These are phyloP conservation scores for Trametes polyzona DNA, from an alignment of 1,284 basidiomycete species.

Conservation along the genomic window DNA sequence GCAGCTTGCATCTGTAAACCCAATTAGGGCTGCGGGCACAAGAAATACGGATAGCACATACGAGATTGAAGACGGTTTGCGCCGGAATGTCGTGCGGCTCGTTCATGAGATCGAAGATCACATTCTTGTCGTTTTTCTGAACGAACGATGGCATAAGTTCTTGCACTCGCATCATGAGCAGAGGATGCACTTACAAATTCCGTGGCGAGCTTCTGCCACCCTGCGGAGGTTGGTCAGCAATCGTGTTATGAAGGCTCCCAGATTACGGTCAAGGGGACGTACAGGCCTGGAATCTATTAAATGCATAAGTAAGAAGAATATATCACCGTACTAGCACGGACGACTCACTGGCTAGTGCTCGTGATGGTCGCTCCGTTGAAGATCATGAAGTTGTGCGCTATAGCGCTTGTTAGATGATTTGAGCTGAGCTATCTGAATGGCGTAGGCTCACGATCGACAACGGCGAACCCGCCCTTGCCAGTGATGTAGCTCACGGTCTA, in stretches of 20 bases:
- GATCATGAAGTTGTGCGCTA: slow-evolving; percentile 64
- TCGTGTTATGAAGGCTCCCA: too few species aligned
- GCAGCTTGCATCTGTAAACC: slow-evolving; percentile 58
- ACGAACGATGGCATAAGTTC: background rate
- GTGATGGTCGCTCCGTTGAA: slow-evolving; percentile 56
- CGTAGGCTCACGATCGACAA: slow-evolving; percentile 54
- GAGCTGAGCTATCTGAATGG: background rate
- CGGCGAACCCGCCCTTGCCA: slow-evolving; percentile 57
- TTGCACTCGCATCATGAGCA: background rate
- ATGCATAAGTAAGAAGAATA: slow-evolving; percentile 31
- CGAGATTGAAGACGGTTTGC: slow-evolving; percentile 48
- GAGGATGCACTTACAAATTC: slow-evolving; percentile 49
- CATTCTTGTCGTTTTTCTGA: slow-evolving; percentile 54
- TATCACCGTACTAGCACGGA: background rate
- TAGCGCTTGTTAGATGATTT: background rate
- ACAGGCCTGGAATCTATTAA: slow-evolving; percentile 53
- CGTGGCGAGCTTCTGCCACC: slow-evolving; percentile 59
- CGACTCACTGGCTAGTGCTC: slow-evolving; percentile 50
- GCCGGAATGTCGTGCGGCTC: slow-evolving; percentile 62
- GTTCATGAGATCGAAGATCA: slow-evolving; percentile 69
- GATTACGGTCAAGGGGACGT: too few species aligned
- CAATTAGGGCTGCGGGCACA: background rate
- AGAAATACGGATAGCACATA: slow-evolving; percentile 30
- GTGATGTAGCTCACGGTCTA: slow-evolving; percentile 63
- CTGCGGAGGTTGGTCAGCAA: slow-evolving; percentile 30